phyloP scores from a whole-genome alignment of 208 protist species.

The Phytomonas sp. region DNA sequence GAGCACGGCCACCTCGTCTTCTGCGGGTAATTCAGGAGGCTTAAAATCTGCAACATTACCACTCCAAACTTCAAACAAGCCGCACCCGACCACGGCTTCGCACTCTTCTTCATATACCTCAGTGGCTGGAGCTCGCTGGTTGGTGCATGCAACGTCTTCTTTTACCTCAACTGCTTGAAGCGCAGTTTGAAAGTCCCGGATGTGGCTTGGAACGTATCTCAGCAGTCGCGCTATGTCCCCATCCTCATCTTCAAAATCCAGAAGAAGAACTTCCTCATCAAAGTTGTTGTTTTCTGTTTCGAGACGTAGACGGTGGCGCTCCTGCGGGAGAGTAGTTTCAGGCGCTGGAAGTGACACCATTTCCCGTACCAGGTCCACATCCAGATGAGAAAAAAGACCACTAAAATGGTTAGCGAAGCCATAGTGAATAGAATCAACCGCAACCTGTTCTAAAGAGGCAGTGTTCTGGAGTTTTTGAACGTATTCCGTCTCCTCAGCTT shows the following conservation, averaged over 20 bases:
- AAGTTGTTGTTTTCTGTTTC: conserved; percentile 44
- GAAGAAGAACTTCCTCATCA: conserved; percentile 57
- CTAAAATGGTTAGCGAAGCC: conserved; percentile 78
- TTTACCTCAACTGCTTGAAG: conserved; percentile 20
- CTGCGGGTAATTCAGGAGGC: conserved; percentile 49
- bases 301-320: conserved; percentile 44
- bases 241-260: conserved; percentile 61
- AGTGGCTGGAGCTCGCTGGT: neutral
- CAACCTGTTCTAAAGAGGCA: neutral
- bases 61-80: conserved; percentile 46
- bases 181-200: conserved; percentile 36
- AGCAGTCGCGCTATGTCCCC: conserved; percentile 59
- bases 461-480: conserved; percentile 34
- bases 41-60: conserved; percentile 77
- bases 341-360: conserved; percentile 46
- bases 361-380: conserved; percentile 49
- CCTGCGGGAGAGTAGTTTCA: conserved; percentile 33
- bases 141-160: conserved; percentile 4
- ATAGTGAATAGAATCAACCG: conserved; percentile 26
- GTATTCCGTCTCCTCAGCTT: conserved; percentile 64
- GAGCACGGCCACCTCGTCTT: conserved; percentile 8
- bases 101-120: conserved; percentile 48
- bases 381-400: conserved; percentile 52
- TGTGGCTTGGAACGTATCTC: conserved; percentile 54
- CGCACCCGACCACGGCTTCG: conserved; percentile 23